A percentile compares a stretch with the other conserved stretches of the same genome.
Evolutionary conservation across 306 rosid genomes (phyloP).

Genomic region (Mimosa pudica): DNA sequence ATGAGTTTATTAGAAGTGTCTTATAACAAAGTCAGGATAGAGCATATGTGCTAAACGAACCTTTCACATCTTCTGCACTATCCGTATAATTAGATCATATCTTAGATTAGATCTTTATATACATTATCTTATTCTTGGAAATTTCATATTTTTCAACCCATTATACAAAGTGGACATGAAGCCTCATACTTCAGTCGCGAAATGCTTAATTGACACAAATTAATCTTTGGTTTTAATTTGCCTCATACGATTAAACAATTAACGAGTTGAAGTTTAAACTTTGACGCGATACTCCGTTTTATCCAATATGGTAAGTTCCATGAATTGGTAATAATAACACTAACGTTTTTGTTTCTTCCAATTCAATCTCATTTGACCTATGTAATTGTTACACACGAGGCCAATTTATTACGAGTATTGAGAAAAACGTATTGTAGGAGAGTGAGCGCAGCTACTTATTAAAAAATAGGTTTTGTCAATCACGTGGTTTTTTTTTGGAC

Average conservation of each 20-base stretch:
- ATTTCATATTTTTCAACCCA: background rate
- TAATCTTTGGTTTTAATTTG: background rate
- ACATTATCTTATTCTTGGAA: background rate
- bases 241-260: background rate
- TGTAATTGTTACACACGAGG: background rate
- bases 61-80: background rate
- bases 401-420: background rate
- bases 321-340: background rate
- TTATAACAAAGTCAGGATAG: no score
- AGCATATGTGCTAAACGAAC: background rate
- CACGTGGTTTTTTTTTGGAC: background rate
- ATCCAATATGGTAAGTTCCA: background rate
- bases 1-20: no score
- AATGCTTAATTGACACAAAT: background rate
- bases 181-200: background rate
- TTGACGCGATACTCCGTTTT: background rate
- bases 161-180: no score
- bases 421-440: background rate
- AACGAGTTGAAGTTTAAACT: background rate
- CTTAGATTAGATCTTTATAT: background rate
- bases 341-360: background rate
- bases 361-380: background rate
- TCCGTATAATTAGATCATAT: background rate
- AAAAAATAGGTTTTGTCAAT: background rate
- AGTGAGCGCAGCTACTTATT: background rate